phyloP scores from a whole-genome alignment of 495 filamentous ascomycete species.

The Xylaria nigripes region DNA sequence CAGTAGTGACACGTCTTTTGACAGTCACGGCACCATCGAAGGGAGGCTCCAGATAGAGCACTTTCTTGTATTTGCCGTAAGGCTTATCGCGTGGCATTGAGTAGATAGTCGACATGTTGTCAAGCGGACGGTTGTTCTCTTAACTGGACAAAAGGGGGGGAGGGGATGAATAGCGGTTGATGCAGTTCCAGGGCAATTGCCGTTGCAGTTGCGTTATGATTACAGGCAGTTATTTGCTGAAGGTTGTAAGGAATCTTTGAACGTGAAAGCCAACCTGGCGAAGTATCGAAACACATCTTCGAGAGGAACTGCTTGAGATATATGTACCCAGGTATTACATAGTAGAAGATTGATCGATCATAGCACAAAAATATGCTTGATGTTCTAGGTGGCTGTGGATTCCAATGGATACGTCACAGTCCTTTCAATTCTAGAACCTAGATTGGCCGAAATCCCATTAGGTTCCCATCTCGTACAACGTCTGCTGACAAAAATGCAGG shows the following conservation, averaged over 20 bases:
- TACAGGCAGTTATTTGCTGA: not conserved
- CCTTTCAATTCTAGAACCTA: not conserved
- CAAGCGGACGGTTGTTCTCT: conserved; percentile 2
- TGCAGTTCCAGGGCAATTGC: too few relatives aligned
- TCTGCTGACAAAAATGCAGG: conserved; percentile 7
- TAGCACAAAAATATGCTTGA: not conserved
- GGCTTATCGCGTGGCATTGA: conserved; percentile 23
- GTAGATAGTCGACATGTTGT: conserved; percentile 24
- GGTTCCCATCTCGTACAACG: not conserved
- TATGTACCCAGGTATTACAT: not conserved
- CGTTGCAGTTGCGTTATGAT: not conserved
- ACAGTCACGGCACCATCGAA: conserved; percentile 29
- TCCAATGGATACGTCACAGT: conserved; percentile 7
- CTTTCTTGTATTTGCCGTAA: conserved; percentile 34
- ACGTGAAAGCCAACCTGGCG: conserved; percentile 20
- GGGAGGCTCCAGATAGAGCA: conserved; percentile 39
- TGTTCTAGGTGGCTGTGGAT: conserved; percentile 1
- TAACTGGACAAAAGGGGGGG: not conserved
- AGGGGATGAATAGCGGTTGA: not conserved
- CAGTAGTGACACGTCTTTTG: conserved; percentile 35
- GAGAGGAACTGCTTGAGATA: conserved; percentile 6
- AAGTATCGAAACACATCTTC: conserved; percentile 22
- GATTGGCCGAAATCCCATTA: not conserved
- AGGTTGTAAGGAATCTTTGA: conserved; percentile 1
- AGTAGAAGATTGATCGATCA: too few relatives aligned